Evolutionary conservation across 2,329 filamentous ascomycete genomes (phyloP).

Genomic region (Leptographium flavum): DNA sequence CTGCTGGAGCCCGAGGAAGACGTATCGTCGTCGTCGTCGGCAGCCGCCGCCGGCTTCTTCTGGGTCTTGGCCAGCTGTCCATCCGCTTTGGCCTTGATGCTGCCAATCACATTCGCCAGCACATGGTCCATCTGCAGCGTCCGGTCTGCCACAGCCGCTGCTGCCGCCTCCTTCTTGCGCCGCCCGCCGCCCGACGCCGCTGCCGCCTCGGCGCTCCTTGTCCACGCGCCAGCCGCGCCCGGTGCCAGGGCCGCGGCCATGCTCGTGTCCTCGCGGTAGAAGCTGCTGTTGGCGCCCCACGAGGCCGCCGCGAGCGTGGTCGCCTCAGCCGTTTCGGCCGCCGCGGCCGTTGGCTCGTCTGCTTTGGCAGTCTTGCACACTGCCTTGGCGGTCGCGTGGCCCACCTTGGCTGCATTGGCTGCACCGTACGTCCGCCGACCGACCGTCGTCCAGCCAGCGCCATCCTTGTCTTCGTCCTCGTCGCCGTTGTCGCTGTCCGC

Average conservation of each 20-base stretch:
- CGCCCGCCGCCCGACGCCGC: background rate
- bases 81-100: background rate
- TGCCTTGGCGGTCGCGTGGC: background rate
- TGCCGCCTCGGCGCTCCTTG: background rate
- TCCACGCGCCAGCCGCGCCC: constrained; percentile 5
- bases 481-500: constrained; percentile 5
- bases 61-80: background rate
- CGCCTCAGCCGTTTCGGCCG: background rate
- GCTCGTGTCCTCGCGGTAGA: background rate
- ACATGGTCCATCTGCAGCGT: background rate
- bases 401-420: background rate
- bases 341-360: background rate
- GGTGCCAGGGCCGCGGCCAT: background rate
- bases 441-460: background rate
- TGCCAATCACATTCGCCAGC: background rate
- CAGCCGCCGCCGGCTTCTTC: background rate
- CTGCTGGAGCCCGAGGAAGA: background rate
- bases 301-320: background rate
- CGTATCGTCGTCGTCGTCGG: background rate
- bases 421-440: constrained; percentile 10
- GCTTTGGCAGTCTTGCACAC: background rate
- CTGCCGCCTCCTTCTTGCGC: background rate
- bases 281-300: background rate
- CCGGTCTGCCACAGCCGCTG: background rate
- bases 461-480: constrained; percentile 2